Evolutionary conservation across 148 eudicot species (phyloP).

Genomic region (Heliosperma pusillum): DNA sequence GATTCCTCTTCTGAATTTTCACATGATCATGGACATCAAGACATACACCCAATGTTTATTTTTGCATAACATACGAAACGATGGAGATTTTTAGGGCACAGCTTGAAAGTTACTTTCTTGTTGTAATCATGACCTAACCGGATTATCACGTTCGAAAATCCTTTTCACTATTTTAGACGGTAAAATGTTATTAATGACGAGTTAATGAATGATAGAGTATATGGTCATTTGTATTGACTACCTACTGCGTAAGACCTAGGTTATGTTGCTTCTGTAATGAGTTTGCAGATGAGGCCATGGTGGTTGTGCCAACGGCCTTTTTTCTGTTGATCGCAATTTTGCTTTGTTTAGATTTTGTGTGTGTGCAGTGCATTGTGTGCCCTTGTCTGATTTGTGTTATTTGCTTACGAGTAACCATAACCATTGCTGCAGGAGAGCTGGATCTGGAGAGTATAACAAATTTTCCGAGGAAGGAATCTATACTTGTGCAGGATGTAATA

Average conservation of each 20-base stretch:
- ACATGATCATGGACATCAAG: too few species aligned
- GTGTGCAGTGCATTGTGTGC: background rate
- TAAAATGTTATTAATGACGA: too few species aligned
- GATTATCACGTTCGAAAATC: background rate
- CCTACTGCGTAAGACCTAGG: too few species aligned
- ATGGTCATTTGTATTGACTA: too few species aligned
- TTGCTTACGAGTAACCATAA: background rate
- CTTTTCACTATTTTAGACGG: too few species aligned
- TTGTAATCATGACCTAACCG: background rate
- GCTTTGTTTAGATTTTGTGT: background rate
- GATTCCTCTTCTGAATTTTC: too few species aligned
- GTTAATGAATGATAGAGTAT: too few species aligned
- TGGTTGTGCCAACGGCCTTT: background rate
- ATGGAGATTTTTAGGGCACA: background rate
- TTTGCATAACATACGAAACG: too few species aligned
- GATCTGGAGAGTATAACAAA: conserved; percentile 77
- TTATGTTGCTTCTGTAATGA: background rate
- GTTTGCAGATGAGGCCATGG: background rate
- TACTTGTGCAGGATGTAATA: conserved; percentile 78
- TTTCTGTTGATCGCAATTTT: background rate
- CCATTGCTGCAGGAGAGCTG: conserved; percentile 46
- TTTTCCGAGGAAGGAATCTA: conserved; percentile 62
- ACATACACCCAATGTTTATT: too few species aligned
- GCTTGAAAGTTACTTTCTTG: background rate
- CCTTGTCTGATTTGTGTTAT: background rate